A percentile compares a stretch with the other conserved stretches of the same genome.
phyloP scores from a whole-genome alignment of 805 yeast species.

The Cyberlindnera mycetangii region DNA sequence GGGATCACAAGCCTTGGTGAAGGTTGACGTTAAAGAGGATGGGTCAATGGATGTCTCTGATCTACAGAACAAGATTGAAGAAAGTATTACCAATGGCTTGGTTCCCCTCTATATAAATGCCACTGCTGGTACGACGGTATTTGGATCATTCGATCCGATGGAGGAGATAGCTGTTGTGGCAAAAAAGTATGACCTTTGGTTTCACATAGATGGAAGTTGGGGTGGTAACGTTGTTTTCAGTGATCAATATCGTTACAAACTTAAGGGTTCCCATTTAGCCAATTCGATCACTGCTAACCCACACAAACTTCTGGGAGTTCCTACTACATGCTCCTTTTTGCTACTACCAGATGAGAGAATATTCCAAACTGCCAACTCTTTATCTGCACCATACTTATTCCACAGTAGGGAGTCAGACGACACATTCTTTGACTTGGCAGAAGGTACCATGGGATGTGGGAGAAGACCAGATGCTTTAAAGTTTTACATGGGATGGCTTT shows the following conservation, averaged over 20 bases:
- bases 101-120: conserved; percentile 76
- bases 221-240: conserved; percentile 84
- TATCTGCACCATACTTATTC: conserved; percentile 78
- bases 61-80: conserved; percentile 43
- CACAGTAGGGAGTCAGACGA: conserved; percentile 51
- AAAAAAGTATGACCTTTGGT: conserved; percentile 57
- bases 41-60: conserved; percentile 56
- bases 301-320: conserved; percentile 87
- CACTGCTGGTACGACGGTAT: conserved; percentile 88
- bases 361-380: conserved; percentile 71
- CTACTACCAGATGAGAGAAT: conserved; percentile 63
- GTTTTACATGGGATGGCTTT: conserved; percentile 76
- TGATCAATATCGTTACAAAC: conserved; percentile 37
- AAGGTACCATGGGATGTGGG: conserved; percentile 92
- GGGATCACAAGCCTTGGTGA: conserved; percentile 61
- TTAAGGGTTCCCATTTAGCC: conserved; percentile 63
- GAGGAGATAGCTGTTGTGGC: conserved; percentile 52
- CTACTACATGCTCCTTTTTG: conserved; percentile 70
- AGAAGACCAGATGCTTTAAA: conserved; percentile 80
- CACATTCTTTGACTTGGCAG: conserved; percentile 70
- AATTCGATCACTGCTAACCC: conserved; percentile 81
- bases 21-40: conserved; percentile 50
- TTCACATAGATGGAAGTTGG: conserved; percentile 89
- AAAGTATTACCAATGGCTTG: conserved; percentile 48
- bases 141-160: conserved; percentile 77